A percentile compares a stretch with the other conserved stretches of the same genome.
phyloP scores from a whole-genome alignment of 108 stramenopile species.

The Pseudonitzschia multiseries region DNA sequence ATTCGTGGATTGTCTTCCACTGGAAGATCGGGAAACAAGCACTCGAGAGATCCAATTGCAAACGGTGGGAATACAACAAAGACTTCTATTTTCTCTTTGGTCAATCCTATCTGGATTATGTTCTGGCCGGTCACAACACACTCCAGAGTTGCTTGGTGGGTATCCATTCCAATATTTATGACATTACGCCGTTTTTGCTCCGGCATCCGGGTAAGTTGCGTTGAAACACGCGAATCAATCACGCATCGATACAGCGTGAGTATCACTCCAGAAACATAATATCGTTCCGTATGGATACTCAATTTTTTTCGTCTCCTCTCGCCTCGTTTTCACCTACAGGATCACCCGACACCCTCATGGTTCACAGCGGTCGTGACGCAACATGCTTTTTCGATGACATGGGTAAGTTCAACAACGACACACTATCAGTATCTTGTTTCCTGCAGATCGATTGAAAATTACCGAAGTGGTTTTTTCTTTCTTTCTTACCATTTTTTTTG shows the following conservation, averaged over 20 bases:
- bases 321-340: conserved; percentile 44
- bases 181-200: conserved; percentile 87
- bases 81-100: conserved; percentile 78
- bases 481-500: not conserved
- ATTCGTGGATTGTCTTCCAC: conserved; percentile 57
- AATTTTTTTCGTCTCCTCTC: too few species aligned
- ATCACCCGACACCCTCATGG: conserved; percentile 87
- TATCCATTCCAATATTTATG: conserved; percentile 84
- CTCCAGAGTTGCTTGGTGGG: conserved; percentile 80
- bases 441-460: too few species aligned
- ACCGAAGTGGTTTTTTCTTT: too few species aligned
- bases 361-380: conserved; percentile 88
- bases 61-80: conserved; percentile 39
- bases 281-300: not conserved
- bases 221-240: not conserved
- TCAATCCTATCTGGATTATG: conserved; percentile 66
- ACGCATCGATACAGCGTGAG: not conserved
- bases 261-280: too few species aligned
- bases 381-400: conserved; percentile 90
- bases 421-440: not conserved
- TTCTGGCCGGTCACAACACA: conserved; percentile 69
- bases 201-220: conserved; percentile 66
- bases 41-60: conserved; percentile 46
- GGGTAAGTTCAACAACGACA: conserved; percentile 14
- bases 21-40: conserved; percentile 73